These are phyloP conservation scores for Barnettozyma hawaiiensis DNA, from an alignment of 1,139 yeast species.

Conservation along the genomic window DNA sequence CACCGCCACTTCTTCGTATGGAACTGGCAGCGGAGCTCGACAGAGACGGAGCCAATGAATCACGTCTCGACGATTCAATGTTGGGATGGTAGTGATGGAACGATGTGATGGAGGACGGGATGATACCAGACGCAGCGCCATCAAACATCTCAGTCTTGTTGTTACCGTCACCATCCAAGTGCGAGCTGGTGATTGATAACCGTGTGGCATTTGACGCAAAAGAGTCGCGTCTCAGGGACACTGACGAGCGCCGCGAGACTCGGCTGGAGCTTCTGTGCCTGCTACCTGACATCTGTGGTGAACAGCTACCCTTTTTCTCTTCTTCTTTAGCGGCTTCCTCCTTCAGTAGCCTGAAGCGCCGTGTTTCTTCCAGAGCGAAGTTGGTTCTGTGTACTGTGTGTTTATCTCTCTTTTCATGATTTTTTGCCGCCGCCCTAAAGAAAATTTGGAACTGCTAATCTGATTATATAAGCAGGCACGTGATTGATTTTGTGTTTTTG, in stretches of 20 bases:
- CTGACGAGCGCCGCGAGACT: conserved; percentile 16
- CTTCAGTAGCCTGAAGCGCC: too few relatives aligned
- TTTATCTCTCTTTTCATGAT: too few relatives aligned
- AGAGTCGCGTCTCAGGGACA: conserved; percentile 19
- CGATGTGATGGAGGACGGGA: conserved; percentile 85
- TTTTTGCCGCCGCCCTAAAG: too few relatives aligned
- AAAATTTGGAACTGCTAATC: too few relatives aligned
- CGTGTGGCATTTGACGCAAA: conserved; percentile 9
- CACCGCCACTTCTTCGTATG: conserved; percentile 28
- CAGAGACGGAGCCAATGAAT: conserved; percentile 19
- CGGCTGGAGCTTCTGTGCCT: conserved; percentile 8
- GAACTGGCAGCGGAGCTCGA: conserved; percentile 27
- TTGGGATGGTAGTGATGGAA: conserved; percentile 69
- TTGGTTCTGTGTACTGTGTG: too few relatives aligned
- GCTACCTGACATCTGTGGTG: conserved; percentile 4
- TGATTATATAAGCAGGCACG: too few relatives aligned
- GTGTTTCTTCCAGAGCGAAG: too few relatives aligned
- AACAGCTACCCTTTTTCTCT: too few relatives aligned
- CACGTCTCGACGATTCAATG: conserved; percentile 33
- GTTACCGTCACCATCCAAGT: conserved; percentile 30
- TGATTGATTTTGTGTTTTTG: too few relatives aligned
- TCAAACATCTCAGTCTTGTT: conserved; percentile 64
- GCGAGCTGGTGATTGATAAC: conserved; percentile 4
- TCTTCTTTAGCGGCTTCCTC: too few relatives aligned
- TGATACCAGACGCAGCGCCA: conserved; percentile 84